A percentile compares a stretch with the other conserved stretches of the same genome.
These are phyloP conservation scores for Salix koriyanagi DNA, from an alignment of 345 rosid species.

Conservation along the genomic window DNA sequence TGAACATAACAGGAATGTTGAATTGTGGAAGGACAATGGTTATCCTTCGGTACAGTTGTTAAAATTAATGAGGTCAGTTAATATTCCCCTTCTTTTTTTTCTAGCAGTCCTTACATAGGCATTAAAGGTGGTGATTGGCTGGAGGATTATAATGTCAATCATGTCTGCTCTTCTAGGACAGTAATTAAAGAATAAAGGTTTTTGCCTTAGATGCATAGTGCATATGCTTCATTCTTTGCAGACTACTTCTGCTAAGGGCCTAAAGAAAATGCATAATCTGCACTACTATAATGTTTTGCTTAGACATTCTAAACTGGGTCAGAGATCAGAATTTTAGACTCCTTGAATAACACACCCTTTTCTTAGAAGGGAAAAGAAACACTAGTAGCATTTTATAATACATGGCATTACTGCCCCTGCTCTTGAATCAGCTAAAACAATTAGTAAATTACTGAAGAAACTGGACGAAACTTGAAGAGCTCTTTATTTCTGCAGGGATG, in stretches of 20 bases:
- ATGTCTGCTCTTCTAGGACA: not conserved
- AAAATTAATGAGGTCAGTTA: slow-evolving; percentile 60
- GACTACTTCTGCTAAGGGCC: not conserved
- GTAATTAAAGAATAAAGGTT: not conserved
- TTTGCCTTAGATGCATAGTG: not conserved
- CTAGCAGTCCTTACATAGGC: not conserved
- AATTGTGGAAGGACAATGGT: slow-evolving; percentile 59
- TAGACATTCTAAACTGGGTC: not conserved
- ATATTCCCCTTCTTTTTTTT: not conserved
- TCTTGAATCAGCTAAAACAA: not conserved
- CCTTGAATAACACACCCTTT: not conserved
- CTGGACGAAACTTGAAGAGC: not conserved
- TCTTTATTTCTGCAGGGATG: slow-evolving; percentile 47
- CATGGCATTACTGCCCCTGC: not conserved
- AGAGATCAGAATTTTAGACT: not conserved
- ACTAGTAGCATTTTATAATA: not conserved
- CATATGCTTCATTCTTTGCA: not conserved
- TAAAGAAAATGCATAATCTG: not conserved
- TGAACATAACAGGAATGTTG: slow-evolving; percentile 37
- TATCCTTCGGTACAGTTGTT: slow-evolving; percentile 52
- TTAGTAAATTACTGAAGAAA: not conserved
- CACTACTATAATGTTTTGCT: not conserved
- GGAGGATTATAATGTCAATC: not conserved
- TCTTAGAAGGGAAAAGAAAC: not conserved
- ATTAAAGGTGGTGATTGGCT: not conserved